Base-by-base conservation (phyloP, 345 rosid species). In the Isatis tinctoria region DNA sequence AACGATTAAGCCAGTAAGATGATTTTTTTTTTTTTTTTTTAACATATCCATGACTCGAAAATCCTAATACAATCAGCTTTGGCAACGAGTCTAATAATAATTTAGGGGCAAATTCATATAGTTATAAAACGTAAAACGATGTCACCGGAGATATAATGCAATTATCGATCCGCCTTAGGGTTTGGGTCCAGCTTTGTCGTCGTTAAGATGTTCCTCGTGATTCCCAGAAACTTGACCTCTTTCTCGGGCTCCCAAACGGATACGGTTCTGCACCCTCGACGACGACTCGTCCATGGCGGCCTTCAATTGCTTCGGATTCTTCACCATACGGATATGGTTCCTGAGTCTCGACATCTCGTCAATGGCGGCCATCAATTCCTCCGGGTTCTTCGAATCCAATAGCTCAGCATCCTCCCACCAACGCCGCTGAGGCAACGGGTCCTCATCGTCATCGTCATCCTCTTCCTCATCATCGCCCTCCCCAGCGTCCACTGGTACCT, bases 381-480 rank as follows among this genome's bases (percentile, higher is more conserved):
- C 73, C 4, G 24, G n/a, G 49, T 28, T 18, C 44, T 10, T 9
- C 20, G 67, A 26, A 2, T 66, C 16, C 2, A 17, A 2, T 0
- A 2, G 28, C 61, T 39, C 27, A 1, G 0, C 10, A 39, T 74
- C 67, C 5, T 66, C 60, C 78, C 78, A 74, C 78, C 72, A 74
- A 30, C 1, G 14, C 8, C 1, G 1, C 3, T 32, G 8, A 32
- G 22, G 11, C 14, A 28, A 5, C 24, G 9, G 11, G 22, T 43
- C 59, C 2, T 10, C 24, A 0, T 74, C 65, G 0, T 73, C 65
- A 0, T 28, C 49, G 0, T 70, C 67, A 0, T 27, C 69, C 0
- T 36, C 68, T 0, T 48, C 59, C 0, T 22, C 67, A 1, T 49
- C 33, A 0, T 28, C 52, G 1, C 11, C 28, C 37, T 64, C 39